Percentiles rank a stretch among this genome's conserved stretches.
phyloP scores from a whole-genome alignment of 768 basidiomycete genomes.

The Phylloporus sp. region DNA sequence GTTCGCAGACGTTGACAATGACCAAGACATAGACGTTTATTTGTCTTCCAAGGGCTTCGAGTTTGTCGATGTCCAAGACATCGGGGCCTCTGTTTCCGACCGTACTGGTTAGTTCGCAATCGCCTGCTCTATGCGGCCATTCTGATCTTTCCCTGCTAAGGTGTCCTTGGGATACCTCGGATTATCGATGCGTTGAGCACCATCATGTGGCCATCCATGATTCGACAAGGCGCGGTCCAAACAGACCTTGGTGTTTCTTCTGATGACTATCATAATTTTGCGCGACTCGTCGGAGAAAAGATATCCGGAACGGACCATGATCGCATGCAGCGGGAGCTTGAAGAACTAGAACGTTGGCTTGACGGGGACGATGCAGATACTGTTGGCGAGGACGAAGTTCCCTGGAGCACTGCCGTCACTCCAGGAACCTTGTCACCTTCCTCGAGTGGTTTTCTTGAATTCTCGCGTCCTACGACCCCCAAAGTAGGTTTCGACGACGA shows the following conservation, averaged over 20 bases:
- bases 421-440: conserved; percentile 28
- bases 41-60: conserved; percentile 72
- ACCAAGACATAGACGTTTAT: conserved; percentile 60
- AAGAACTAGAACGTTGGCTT: conserved; percentile 60
- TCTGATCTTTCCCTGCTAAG: conserved; percentile 26
- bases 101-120: conserved; percentile 13
- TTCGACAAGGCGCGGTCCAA: conserved; percentile 17
- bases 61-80: conserved; percentile 50
- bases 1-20: conserved; percentile 38
- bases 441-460: conserved; percentile 16
- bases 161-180: conserved; percentile 55
- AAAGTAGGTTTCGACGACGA: conserved; percentile 68
- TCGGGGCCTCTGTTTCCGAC: conserved; percentile 6
- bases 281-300: conserved; percentile 17
- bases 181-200: conserved; percentile 79
- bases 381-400: conserved; percentile 27
- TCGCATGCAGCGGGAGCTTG: conserved; percentile 48
- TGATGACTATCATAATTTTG: conserved; percentile 20
- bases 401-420: conserved; percentile 39
- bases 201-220: conserved; percentile 86
- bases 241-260: conserved; percentile 6
- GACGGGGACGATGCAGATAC: conserved; percentile 39
- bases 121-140: not conserved
- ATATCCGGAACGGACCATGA: conserved; percentile 27
- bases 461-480: conserved; percentile 33